Percentiles rank a stretch among this genome's conserved stretches.
Conservation (phyloP, 2,329 filamentous ascomycete species). For the Pseudogymnoascus pannorum region DNA sequence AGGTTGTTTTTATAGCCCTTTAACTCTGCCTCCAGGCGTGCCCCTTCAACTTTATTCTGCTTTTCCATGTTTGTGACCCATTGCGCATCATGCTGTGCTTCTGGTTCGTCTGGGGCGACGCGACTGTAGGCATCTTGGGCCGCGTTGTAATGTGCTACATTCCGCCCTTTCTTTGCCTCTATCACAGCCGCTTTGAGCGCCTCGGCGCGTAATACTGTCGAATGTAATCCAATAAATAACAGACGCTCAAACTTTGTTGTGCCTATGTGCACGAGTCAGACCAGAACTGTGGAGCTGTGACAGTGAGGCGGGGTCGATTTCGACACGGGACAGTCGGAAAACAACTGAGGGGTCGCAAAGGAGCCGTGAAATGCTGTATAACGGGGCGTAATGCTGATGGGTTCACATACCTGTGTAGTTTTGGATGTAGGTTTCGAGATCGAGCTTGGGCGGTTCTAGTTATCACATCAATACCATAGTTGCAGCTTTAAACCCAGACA, state of each 20-base stretch:
- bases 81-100: slow-evolving; percentile 58
- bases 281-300: slow-evolving; percentile 7
- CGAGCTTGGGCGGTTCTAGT: slow-evolving; percentile 74
- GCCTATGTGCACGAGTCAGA: slow-evolving; percentile 42
- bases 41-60: slow-evolving; percentile 60
- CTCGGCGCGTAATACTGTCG: slow-evolving; percentile 67
- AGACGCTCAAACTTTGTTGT: slow-evolving; percentile 76
- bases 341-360: background rate
- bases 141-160: slow-evolving; percentile 64
- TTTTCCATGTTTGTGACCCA: slow-evolving; percentile 68
- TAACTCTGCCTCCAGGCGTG: slow-evolving; percentile 74
- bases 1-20: slow-evolving; percentile 94
- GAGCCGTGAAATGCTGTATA: background rate
- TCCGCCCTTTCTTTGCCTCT: slow-evolving; percentile 69
- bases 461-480: background rate
- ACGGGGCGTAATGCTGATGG: background rate
- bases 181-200: slow-evolving; percentile 70
- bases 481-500: background rate
- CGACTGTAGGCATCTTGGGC: slow-evolving; percentile 58
- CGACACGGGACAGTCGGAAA: background rate
- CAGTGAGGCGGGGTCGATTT: background rate
- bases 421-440: slow-evolving; percentile 81
- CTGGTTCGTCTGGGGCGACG: slow-evolving; percentile 58
- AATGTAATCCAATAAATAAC: slow-evolving; percentile 71
- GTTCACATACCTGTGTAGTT: slow-evolving; percentile 69